phyloP scores from a whole-genome alignment of 257 asterid species.

The Knoxia roxburghii region DNA sequence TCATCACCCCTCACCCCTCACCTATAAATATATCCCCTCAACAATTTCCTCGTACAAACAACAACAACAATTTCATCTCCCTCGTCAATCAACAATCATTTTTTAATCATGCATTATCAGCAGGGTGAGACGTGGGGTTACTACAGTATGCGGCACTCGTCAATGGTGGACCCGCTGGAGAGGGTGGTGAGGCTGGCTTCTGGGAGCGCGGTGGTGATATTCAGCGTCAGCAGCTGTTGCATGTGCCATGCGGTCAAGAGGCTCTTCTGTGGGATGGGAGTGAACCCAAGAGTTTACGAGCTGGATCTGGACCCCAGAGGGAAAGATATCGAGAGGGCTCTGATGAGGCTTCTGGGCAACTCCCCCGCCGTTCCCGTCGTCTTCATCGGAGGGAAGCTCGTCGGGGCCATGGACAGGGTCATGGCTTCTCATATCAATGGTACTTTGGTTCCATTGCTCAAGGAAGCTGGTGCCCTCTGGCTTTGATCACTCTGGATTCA shows the following conservation, averaged over 20 bases:
- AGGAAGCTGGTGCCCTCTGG: constrained; percentile 52
- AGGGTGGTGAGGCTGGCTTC: constrained; percentile 38
- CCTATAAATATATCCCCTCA: constrained; percentile 17
- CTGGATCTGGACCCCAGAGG: constrained; percentile 38
- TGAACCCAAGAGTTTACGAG: constrained; percentile 33
- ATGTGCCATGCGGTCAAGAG: constrained; percentile 52
- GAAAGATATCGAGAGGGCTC: constrained; percentile 34
- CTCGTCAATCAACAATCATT: too few species aligned
- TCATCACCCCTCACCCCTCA: background rate
- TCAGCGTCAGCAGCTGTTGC: constrained; percentile 38
- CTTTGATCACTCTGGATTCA: too few species aligned
- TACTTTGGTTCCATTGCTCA: constrained; percentile 37
- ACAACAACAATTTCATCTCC: too few species aligned
- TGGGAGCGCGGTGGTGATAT: constrained; percentile 39
- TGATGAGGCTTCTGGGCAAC: constrained; percentile 28
- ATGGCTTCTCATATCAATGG: constrained; percentile 49
- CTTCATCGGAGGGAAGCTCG: constrained; percentile 38
- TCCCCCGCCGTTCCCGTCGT: constrained; percentile 37
- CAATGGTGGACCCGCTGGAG: constrained; percentile 27
- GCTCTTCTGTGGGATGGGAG: constrained; percentile 41
- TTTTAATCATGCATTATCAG: constrained; percentile 30
- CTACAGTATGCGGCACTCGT: constrained; percentile 3
- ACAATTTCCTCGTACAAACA: background rate
- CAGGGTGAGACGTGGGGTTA: constrained; percentile 23
- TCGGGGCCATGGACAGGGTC: constrained; percentile 43